A percentile compares a stretch with the other conserved stretches of the same genome.
Evolutionary conservation across 2,329 filamentous ascomycete species (phyloP).

Genomic region (Dothiorella sarmentorum): DNA sequence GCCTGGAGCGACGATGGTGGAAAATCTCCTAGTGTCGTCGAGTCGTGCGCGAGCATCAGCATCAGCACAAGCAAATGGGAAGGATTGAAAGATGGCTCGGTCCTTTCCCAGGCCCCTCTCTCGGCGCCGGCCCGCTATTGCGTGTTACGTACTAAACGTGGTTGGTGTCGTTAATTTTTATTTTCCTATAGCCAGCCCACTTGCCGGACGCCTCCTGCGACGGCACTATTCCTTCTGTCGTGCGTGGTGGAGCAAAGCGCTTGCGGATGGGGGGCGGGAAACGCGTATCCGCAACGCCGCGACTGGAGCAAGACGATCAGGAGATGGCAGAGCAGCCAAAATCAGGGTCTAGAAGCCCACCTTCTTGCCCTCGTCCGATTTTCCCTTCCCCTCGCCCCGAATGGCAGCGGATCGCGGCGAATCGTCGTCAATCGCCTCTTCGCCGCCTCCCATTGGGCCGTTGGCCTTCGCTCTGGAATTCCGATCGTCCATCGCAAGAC

Average conservation of each 20-base stretch:
- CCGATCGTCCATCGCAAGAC: not conserved
- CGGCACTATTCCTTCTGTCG: not conserved
- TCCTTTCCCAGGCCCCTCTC: conserved; percentile 1
- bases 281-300: not conserved
- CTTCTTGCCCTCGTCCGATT: not conserved
- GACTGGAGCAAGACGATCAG: not conserved
- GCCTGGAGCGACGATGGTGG: not conserved
- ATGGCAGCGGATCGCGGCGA: no score
- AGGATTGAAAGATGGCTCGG: not conserved
- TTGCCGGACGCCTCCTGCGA: not conserved
- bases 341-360: not conserved
- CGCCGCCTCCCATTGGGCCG: not conserved
- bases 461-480: conserved; percentile 1
- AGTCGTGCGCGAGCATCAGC: not conserved
- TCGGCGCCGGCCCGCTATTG: conserved; percentile 14
- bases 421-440: not conserved
- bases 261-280: conserved; percentile 2
- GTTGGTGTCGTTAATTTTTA: not conserved
- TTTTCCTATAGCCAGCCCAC: not conserved
- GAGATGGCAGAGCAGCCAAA: not conserved
- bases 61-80: no score
- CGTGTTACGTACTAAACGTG: conserved; percentile 1
- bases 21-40: not conserved
- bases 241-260: conserved; percentile 6
- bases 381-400: not conserved